Base-by-base conservation (phyloP, 2,329 filamentous ascomycete species). In the Trichoderma sp. region DNA sequence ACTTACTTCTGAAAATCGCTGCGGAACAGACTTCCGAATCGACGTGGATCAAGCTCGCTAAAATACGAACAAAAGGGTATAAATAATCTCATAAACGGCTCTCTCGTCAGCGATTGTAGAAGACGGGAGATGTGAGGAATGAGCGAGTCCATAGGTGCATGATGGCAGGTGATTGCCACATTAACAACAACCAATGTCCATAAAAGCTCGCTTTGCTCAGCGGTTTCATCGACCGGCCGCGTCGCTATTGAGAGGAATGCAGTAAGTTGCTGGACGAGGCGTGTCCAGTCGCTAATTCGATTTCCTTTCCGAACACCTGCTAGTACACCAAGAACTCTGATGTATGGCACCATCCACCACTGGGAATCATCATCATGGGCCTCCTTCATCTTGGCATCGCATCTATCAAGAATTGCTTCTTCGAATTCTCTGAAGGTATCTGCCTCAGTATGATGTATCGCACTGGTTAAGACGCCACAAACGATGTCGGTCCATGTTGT, bases 1-100 rank as follows among this genome's bases (percentile, higher is more conserved):
- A 52, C 80, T 77, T 80, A 92, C 86, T 87, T 92, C 77, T 96
- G 92, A 72, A 98, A 93, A 67, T 92, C 89, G 42, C 88, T 90
- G 8, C 94, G 83, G 35, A 97, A 85, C n/a, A 97, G 82, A 70
- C 88, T 89, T 64, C 89, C 86, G 75, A 98, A 99, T 45, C 92
- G 86, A 64, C 90, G 86, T 2, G 85, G 76, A 54, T 93, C 89
- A 39, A 96, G 82, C 64, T 92, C 86, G 0, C 92, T 90, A 72
- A 95, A 89, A 63, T 92, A 89, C 15, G 90, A 90, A 78, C 93
- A 97, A 78, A 98, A 97, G 0, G 89, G 86, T 52, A 98, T 85
- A 76, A 97, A 98, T 82, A 89, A 90, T 61, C 80, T 80, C 74
- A 90, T 87, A 73, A 94, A 84, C 1, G 85, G 84, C 53, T 90